These are phyloP conservation scores for Byssochlamys sp. DNA, from an alignment of 2,329 filamentous ascomycete species.

Conservation along the genomic window DNA sequence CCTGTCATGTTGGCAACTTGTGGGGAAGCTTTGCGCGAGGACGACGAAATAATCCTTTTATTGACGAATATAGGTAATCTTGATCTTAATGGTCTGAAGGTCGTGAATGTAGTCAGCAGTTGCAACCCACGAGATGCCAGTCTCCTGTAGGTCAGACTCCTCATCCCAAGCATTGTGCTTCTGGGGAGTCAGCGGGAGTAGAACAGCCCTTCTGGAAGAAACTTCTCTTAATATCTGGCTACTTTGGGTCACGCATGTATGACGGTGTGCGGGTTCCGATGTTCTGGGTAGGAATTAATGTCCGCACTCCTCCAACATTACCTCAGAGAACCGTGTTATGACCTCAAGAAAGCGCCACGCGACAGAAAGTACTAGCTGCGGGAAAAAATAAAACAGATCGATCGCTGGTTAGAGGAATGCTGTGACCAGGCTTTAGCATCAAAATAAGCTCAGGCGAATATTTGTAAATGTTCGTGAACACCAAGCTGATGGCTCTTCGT, in stretches of 20 bases:
- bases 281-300: neutral
- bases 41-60: neutral
- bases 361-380: neutral
- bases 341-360: neutral
- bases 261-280: neutral
- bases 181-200: neutral
- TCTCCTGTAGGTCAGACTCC: neutral
- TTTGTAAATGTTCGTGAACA: neutral
- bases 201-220: neutral
- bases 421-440: neutral
- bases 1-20: neutral
- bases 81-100: neutral
- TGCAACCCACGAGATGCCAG: conserved; percentile 1
- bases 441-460: neutral
- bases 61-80: neutral
- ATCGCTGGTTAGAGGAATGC: neutral
- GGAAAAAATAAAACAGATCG: too few relatives aligned
- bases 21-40: neutral
- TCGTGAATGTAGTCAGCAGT: neutral
- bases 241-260: neutral
- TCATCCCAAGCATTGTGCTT: neutral
- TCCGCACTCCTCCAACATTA: neutral
- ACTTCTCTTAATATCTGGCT: neutral
- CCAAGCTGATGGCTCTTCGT: neutral
- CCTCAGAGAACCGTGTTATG: neutral